Conservation (phyloP, 106 monocot genomes). For the Dactylorhiza incarnata region DNA sequence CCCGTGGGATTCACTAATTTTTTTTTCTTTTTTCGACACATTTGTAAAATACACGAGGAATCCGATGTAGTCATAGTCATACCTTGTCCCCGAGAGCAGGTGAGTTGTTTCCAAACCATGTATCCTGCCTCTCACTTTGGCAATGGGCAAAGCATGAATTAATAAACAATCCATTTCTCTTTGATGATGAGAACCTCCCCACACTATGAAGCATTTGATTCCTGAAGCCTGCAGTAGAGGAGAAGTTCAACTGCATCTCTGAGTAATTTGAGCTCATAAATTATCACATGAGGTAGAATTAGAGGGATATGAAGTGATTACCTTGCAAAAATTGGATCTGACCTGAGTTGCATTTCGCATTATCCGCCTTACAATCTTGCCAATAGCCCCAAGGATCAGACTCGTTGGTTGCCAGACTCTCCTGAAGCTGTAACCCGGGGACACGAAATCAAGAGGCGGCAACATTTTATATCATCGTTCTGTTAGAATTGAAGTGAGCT, state of each 20-base stretch:
- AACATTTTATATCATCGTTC: not conserved
- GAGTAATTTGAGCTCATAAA: no score
- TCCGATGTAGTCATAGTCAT: not conserved
- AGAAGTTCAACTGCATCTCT: not conserved
- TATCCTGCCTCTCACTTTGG: constrained; percentile 53
- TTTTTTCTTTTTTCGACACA: no score
- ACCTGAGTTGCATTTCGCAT: constrained; percentile 30
- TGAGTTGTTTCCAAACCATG: constrained; percentile 43
- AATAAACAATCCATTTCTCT: constrained; percentile 52
- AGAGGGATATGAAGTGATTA: not conserved
- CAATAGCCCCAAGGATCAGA: constrained; percentile 60
- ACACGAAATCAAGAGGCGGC: not conserved
- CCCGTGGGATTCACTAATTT: no score
- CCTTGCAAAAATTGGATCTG: constrained; percentile 72
- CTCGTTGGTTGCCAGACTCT: constrained; percentile 42
- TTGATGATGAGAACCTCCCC: constrained; percentile 22
- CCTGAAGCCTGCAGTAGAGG: constrained; percentile 30
- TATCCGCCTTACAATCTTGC: constrained; percentile 39
- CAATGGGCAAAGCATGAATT: constrained; percentile 75
- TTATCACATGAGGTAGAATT: not conserved
- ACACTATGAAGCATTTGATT: constrained; percentile 43
- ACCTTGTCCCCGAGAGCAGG: constrained; percentile 44
- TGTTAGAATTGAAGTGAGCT: no score
- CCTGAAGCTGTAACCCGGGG: constrained; percentile 35
- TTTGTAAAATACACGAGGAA: not conserved